Evolutionary conservation across 768 basidiomycete species (phyloP), one percentile per base, ranked within the genome.

Genomic region (Trametes coccinea): DNA sequence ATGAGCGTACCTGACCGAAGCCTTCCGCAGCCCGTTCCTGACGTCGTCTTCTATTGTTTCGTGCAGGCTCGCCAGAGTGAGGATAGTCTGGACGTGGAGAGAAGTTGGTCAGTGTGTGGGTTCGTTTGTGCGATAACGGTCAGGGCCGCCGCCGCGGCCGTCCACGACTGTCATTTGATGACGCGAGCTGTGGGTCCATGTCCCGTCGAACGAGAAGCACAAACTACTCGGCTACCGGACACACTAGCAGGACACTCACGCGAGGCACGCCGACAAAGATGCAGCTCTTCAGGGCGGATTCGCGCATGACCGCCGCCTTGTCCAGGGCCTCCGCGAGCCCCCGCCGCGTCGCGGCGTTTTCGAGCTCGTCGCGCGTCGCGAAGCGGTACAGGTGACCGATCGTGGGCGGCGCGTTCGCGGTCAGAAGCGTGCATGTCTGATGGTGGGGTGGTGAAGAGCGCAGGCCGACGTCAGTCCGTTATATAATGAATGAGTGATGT

Each of bases 261-360:
- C 90, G 82, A 67, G 92, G 91, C 56, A 93, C 90, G 47, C 92
- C 92, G 57, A 93, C 85, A 71, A 96, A 95, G 68, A 94, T 90
- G 70, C 86, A 84, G 71, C 92, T 93, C 78, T 96, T 96, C 72
- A 96, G 71, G 33, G 90, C 91, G 33, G 91, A 84, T 78, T 96
- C 94, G 47, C 94, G 83, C 85, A 96, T 94, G 66, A 93, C 73
- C 65, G 92, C 90, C 64, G 90, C 91, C 71, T 81, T 87, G 74
- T 84, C 82, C 60, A 89, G 79, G 53, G 87, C 86, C 61, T 82
- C 83, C 61, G 80, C 72, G 56, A 86, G 64, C 62, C 74, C 73
- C 59, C 71, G 79, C 70, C 77, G 77, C 64, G 82, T 76, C 61
- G 66, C 69, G 46, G 72, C 72, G 64, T 76, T 73, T 58, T 73